phyloP scores from a whole-genome alignment of 768 basidiomycete genomes.

The Pleurotus cornucopiae region DNA sequence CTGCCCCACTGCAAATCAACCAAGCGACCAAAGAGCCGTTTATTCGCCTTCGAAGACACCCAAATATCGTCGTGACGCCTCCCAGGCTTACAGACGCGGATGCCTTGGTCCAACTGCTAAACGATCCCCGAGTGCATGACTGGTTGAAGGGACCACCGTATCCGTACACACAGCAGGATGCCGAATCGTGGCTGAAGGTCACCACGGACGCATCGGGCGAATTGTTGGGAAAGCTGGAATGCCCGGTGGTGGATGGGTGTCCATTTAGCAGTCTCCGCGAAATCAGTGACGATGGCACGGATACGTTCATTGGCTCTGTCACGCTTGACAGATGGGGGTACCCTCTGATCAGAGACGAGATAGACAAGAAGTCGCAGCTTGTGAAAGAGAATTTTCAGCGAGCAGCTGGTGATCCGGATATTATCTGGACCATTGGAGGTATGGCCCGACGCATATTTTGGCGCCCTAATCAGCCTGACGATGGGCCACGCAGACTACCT shows the following conservation, averaged over 20 bases:
- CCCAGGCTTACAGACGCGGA: slow-evolving; percentile 35
- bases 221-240: slow-evolving; percentile 15
- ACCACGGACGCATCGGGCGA: neutral
- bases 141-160: slow-evolving; percentile 31
- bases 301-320: slow-evolving; percentile 28
- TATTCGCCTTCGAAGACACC: slow-evolving; percentile 42
- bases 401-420: slow-evolving; percentile 37
- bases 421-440: slow-evolving; percentile 52
- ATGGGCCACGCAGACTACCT: slow-evolving; percentile 48
- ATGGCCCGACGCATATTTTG: neutral
- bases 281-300: slow-evolving; percentile 25
- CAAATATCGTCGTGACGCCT: slow-evolving; percentile 46
- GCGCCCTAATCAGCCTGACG: neutral
- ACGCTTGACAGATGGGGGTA: slow-evolving; percentile 24
- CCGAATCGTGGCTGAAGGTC: slow-evolving; percentile 14
- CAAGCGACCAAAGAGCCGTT: slow-evolving; percentile 41
- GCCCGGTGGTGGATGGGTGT: slow-evolving; percentile 22
- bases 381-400: slow-evolving; percentile 33
- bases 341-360: slow-evolving; percentile 21
- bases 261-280: slow-evolving; percentile 44
- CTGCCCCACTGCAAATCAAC: slow-evolving; percentile 18
- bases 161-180: slow-evolving; percentile 22
- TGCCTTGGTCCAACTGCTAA: slow-evolving; percentile 29
- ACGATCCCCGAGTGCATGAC: slow-evolving; percentile 27
- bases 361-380: slow-evolving; percentile 10